A percentile compares a stretch with the other conserved stretches of the same genome.
phyloP scores from a whole-genome alignment of 371 early-diverging fungal genomes.

The Gilbertella persicaria region DNA sequence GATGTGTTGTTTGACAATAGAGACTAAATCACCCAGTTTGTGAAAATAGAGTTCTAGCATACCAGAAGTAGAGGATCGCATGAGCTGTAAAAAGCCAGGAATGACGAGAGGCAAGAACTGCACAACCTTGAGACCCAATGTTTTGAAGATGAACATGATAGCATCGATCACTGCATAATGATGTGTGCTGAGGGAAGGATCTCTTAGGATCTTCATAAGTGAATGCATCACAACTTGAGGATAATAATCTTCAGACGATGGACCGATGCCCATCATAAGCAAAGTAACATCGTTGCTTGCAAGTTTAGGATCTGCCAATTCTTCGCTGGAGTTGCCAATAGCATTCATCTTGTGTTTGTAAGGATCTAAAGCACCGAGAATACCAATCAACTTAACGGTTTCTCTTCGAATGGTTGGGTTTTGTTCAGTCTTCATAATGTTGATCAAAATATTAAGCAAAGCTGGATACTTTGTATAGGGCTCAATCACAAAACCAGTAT shows the following conservation, averaged over 20 bases:
- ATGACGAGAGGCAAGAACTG: conserved; percentile 80
- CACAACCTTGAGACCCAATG: conserved; percentile 81
- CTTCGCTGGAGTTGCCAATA: conserved; percentile 59
- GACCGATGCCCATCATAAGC: conserved; percentile 75
- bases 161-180: conserved; percentile 92
- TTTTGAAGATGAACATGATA: conserved; percentile 91
- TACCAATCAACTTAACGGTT: conserved; percentile 90
- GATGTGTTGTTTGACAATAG: conserved; percentile 90
- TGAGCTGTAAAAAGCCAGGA: conserved; percentile 70
- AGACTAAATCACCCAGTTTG: conserved; percentile 80
- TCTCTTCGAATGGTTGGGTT: conserved; percentile 72
- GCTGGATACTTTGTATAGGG: conserved; percentile 91
- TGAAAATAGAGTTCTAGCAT: conserved; percentile 92
- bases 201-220: conserved; percentile 87
- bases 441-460: conserved; percentile 77
- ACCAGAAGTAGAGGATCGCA: conserved; percentile 73
- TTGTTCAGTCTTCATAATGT: conserved; percentile 86
- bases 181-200: conserved; percentile 78
- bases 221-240: conserved; percentile 88
- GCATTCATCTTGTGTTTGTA: conserved; percentile 79
- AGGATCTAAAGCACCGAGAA: conserved; percentile 96
- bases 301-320: conserved; percentile 56
- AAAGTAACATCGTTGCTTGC: conserved; percentile 65
- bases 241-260: conserved; percentile 84
- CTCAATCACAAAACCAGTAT: conserved; percentile 89